These are phyloP conservation scores for Trebouxia gelatinosa DNA, from an alignment of 163 green algal species.

Conservation along the genomic window DNA sequence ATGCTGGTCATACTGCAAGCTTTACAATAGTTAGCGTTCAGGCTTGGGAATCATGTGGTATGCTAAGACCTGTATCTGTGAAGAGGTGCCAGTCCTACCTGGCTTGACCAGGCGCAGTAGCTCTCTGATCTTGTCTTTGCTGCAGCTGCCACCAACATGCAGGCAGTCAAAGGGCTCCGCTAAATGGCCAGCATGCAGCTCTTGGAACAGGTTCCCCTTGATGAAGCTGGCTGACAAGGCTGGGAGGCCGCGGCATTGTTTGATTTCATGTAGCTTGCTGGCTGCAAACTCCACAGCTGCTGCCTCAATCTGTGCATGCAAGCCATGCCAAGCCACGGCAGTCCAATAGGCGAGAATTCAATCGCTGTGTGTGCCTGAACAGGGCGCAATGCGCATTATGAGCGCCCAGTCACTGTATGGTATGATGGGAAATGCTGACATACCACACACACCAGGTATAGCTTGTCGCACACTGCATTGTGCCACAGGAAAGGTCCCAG, in stretches of 20 bases:
- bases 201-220: slow-evolving; percentile 25
- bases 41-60: neutral
- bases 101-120: slow-evolving; percentile 37
- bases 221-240: slow-evolving; percentile 16
- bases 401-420: too few species aligned
- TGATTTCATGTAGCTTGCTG: slow-evolving; percentile 10
- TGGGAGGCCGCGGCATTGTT: slow-evolving; percentile 22
- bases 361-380: too few species aligned
- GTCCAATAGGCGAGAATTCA: too few species aligned
- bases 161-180: slow-evolving; percentile 34
- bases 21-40: neutral
- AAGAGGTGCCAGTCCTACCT: neutral
- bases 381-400: too few species aligned
- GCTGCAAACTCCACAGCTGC: slow-evolving; percentile 33
- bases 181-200: neutral
- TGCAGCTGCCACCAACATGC: slow-evolving; percentile 25
- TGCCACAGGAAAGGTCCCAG: too few species aligned
- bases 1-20: too few species aligned
- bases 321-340: too few species aligned
- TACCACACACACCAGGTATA: too few species aligned
- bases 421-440: too few species aligned
- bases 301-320: slow-evolving; percentile 25
- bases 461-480: too few species aligned
- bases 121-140: slow-evolving; percentile 26
- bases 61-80: too few species aligned